A percentile compares a stretch with the other conserved stretches of the same genome.
Evolutionary conservation across 768 basidiomycete genomes (phyloP).

Genomic region (Kwoniella sp.): DNA sequence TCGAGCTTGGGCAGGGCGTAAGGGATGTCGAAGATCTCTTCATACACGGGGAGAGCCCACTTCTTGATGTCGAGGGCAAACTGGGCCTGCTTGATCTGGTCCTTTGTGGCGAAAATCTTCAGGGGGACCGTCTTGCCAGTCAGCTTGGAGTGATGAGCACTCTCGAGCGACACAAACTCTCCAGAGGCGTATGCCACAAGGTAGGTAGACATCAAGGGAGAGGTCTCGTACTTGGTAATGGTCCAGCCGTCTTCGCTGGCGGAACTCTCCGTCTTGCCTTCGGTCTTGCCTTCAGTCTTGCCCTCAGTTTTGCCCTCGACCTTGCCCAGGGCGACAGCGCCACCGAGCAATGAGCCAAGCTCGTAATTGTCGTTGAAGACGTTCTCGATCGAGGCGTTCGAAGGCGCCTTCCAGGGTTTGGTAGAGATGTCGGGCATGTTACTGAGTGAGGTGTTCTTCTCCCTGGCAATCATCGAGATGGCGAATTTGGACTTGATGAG

Average conservation of each 20-base stretch:
- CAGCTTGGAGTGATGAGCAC: slow-evolving; percentile 70
- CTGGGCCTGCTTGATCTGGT: slow-evolving; percentile 73
- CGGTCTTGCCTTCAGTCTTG: slow-evolving; percentile 47
- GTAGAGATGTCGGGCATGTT: slow-evolving; percentile 81
- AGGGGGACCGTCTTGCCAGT: slow-evolving; percentile 76
- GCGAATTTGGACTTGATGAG: slow-evolving; percentile 71
- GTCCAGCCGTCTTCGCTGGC: slow-evolving; percentile 59
- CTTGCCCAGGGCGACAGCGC: slow-evolving; percentile 26
- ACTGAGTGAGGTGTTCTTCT: slow-evolving; percentile 68
- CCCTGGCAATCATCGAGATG: slow-evolving; percentile 73
- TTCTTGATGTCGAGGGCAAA: slow-evolving; percentile 85
- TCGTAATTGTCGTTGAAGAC: slow-evolving; percentile 38
- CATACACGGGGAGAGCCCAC: slow-evolving; percentile 77
- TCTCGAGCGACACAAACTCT: slow-evolving; percentile 64
- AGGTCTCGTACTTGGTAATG: slow-evolving; percentile 71
- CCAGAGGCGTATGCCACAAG: slow-evolving; percentile 78
- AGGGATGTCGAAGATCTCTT: slow-evolving; percentile 83
- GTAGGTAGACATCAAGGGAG: slow-evolving; percentile 80
- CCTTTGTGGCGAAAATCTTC: slow-evolving; percentile 76
- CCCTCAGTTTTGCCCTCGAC: slow-evolving; percentile 48
- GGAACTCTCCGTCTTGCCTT: slow-evolving; percentile 46
- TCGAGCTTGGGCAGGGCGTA: slow-evolving; percentile 93
- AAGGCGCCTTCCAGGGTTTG: slow-evolving; percentile 49
- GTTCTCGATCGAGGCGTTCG: slow-evolving; percentile 33
- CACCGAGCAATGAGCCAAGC: slow-evolving; percentile 34